Evolutionary conservation across 2,329 filamentous ascomycete species (phyloP), one percentile per base, ranked within the genome.

Genomic region (Diaporthe capsici): DNA sequence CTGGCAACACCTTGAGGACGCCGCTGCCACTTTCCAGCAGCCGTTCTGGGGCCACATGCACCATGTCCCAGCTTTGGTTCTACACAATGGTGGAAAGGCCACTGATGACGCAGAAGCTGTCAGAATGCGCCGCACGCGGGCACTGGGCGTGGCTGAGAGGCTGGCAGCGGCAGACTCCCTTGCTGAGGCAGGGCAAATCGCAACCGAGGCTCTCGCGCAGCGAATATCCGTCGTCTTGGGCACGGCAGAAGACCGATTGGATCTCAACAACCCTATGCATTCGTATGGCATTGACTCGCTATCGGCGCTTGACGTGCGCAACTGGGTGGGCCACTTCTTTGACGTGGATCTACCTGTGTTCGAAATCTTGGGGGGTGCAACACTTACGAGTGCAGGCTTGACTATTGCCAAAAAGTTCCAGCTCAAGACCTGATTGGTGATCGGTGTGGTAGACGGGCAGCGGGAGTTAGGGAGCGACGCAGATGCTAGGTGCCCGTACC

Each of bases 251-350:
- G 25, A 55, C 9, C 51, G n/a, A 4, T 25, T 55, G n/a, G 51
- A 55, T 9, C 2, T 15, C 12, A 5, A 55, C 3, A 28, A 31
- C 3, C 25, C 51, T 2, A 28, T 55, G 25, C 25, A 28, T 13
- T 28, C n/a, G 10, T 70, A 60, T 44, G 72, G 72, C 9, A 51
- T 74, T 4, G 72, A 74, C 61, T 74, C 72, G 10, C 47, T 74
- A 4, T 61, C 61, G 22, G 72, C 72, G 3, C 37, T 74, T 31
- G 72, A 74, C 4, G 34, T 74, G 13, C n/a, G 61, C 15, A 55
- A 67, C 9, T 74, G 72, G 72, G 25, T 28, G 31, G n/a, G 25
- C 9, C 9, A 15, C 3, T 5, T 28, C 4, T 55, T 55, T 15
- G 51, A 31, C 31, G 51, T 31, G 3, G 51, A 55, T 12, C 5